phyloP scores from a whole-genome alignment of 169 alveolate genomes.

The Cryptosporidium sp. region DNA sequence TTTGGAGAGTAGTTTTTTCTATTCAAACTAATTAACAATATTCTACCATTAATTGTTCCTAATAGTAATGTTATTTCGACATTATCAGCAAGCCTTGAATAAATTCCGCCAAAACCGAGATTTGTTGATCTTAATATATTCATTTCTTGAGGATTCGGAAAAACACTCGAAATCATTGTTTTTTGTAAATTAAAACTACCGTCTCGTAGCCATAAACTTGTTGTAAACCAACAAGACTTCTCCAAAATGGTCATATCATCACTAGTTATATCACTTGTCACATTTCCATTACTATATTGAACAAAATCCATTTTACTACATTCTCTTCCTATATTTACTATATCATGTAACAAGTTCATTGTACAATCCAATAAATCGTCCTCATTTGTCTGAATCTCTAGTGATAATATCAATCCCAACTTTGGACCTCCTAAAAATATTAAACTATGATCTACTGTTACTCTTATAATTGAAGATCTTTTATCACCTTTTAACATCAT shows the following conservation, averaged over 20 bases:
- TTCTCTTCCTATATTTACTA: not conserved
- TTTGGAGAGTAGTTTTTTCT: not conserved
- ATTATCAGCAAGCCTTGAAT: not conserved
- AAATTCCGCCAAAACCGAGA: not conserved
- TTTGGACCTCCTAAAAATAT: constrained; percentile 68
- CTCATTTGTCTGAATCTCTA: constrained; percentile 21
- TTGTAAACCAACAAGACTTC: constrained; percentile 66
- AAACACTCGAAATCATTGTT: not conserved
- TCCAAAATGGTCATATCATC: constrained; percentile 6
- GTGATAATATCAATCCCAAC: constrained; percentile 56
- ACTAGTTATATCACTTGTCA: not conserved
- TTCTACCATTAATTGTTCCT: constrained; percentile 57
- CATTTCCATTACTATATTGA: not conserved
- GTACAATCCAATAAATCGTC: constrained; percentile 19
- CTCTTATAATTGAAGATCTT: too few relatives aligned
- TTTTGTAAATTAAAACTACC: not conserved
- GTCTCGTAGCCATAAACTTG: constrained; percentile 43
- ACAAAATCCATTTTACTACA: not conserved
- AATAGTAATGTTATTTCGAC: constrained; percentile 7
- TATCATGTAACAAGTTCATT: constrained; percentile 17
- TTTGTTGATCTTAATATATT: not conserved
- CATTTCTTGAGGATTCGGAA: not conserved
- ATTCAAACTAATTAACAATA: constrained; percentile 19
- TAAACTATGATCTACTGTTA: not conserved
- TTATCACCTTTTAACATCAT: not conserved